These are phyloP conservation scores for Candida ascalaphidarum DNA, from an alignment of 805 yeast genomes.

Conservation along the genomic window DNA sequence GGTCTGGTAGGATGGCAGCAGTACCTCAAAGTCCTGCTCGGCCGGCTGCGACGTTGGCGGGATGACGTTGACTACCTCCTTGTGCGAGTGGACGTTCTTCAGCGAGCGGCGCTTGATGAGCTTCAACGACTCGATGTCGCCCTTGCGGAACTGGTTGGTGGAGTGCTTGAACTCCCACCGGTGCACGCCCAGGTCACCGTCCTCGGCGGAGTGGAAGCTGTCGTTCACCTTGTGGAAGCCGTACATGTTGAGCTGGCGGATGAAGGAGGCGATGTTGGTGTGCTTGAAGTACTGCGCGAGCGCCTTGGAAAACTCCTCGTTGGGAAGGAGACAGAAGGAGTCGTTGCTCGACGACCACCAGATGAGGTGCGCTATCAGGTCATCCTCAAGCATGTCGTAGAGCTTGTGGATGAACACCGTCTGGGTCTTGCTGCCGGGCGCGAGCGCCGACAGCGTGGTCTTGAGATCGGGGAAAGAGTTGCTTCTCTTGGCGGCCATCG, in stretches of 20 bases:
- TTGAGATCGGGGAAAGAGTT: too few relatives aligned
- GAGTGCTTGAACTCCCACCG: conserved; percentile 88
- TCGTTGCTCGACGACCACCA: conserved; percentile 75
- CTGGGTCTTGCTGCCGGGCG: conserved; percentile 22
- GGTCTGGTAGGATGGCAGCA: conserved; percentile 25
- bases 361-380: conserved; percentile 60
- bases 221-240: conserved; percentile 39
- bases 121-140: conserved; percentile 66
- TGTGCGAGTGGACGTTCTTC: conserved; percentile 27
- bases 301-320: conserved; percentile 79
- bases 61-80: conserved; percentile 28
- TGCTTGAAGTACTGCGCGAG: conserved; percentile 45
- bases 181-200: conserved; percentile 1
- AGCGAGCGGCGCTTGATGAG: conserved; percentile 71
- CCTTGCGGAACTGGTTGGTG: conserved; percentile 69
- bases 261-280: conserved; percentile 35
- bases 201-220: conserved; percentile 19
- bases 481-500: too few relatives aligned
- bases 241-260: conserved; percentile 37
- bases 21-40: conserved; percentile 23
- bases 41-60: conserved; percentile 15
- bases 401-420: conserved; percentile 76
- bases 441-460: too few relatives aligned
- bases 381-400: conserved; percentile 84
- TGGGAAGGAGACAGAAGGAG: conserved; percentile 74